Evolutionary conservation across 2,329 filamentous ascomycete genomes (phyloP).

Genomic region (Alternaria sp.): DNA sequence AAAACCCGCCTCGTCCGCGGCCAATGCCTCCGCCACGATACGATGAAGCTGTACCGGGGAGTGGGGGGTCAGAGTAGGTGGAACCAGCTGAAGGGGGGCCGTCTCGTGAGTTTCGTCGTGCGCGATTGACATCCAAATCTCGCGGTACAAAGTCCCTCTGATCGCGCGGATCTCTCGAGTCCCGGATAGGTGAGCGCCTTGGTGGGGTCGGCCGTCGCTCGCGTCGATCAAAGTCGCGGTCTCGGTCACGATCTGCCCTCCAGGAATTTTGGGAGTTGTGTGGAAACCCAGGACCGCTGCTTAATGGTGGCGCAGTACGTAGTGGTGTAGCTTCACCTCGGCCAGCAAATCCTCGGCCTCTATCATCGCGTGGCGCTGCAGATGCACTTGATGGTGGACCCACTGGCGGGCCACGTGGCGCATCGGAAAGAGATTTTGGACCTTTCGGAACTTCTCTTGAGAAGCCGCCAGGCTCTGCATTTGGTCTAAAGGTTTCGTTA

Average conservation of each 20-base stretch:
- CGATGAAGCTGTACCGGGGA: slow-evolving; percentile 62
- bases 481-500: slow-evolving; percentile 43
- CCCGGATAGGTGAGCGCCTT: slow-evolving; percentile 67
- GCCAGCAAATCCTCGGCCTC: slow-evolving; percentile 65
- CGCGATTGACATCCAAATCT: slow-evolving; percentile 70
- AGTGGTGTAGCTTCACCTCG: slow-evolving; percentile 66
- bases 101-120: slow-evolving; percentile 72
- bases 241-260: slow-evolving; percentile 59
- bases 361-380: slow-evolving; percentile 59
- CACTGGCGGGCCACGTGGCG: slow-evolving; percentile 49
- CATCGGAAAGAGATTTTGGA: slow-evolving; percentile 78
- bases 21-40: slow-evolving; percentile 61
- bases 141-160: slow-evolving; percentile 67
- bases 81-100: slow-evolving; percentile 75
- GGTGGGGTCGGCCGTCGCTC: slow-evolving; percentile 67
- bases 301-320: slow-evolving; percentile 62
- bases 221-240: slow-evolving; percentile 61
- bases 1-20: slow-evolving; percentile 57
- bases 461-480: slow-evolving; percentile 36
- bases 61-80: slow-evolving; percentile 68
- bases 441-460: slow-evolving; percentile 74
- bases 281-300: slow-evolving; percentile 27
- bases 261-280: slow-evolving; percentile 56
- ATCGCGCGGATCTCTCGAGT: slow-evolving; percentile 64
- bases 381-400: slow-evolving; percentile 39